phyloP scores from a whole-genome alignment of 2,329 filamentous ascomycete genomes.

The Sporothrix brunneoviolacea region DNA sequence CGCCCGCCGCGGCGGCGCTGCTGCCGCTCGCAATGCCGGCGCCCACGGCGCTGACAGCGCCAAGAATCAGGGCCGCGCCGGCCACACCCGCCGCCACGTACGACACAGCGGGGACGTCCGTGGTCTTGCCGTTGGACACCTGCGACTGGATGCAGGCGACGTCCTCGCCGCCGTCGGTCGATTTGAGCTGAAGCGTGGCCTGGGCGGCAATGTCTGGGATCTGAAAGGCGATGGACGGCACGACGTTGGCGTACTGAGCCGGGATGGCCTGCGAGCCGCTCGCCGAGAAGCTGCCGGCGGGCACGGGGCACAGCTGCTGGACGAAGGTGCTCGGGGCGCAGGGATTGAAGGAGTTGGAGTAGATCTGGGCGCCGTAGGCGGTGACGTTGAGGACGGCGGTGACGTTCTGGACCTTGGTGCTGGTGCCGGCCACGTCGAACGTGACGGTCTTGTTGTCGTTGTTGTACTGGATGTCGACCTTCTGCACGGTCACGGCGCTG shows the following conservation, averaged over 20 bases:
- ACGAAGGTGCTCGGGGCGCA: conserved; percentile 64
- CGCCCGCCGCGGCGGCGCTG: conserved; percentile 44
- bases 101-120: conserved; percentile 65
- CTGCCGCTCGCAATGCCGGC: conserved; percentile 28
- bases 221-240: conserved; percentile 83
- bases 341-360: conserved; percentile 74
- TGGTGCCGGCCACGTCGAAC: conserved; percentile 79
- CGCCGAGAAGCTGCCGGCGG: conserved; percentile 66
- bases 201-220: conserved; percentile 84
- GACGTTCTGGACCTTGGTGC: conserved; percentile 68
- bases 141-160: conserved; percentile 78
- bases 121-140: conserved; percentile 82
- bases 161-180: conserved; percentile 50
- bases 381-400: conserved; percentile 67
- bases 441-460: conserved; percentile 62
- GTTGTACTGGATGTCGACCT: conserved; percentile 73
- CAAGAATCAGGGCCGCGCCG: conserved; percentile 70
- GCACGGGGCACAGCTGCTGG: conserved; percentile 78
- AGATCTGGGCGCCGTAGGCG: conserved; percentile 79
- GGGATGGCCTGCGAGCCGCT: conserved; percentile 67
- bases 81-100: conserved; percentile 81
- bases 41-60: conserved; percentile 60
- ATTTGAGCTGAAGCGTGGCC: conserved; percentile 69
- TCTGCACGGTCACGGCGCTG: conserved; percentile 60
- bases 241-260: conserved; percentile 60